These are phyloP conservation scores for Reticulascus tulasneorum DNA, from an alignment of 2,329 filamentous ascomycete species.

Conservation along the genomic window DNA sequence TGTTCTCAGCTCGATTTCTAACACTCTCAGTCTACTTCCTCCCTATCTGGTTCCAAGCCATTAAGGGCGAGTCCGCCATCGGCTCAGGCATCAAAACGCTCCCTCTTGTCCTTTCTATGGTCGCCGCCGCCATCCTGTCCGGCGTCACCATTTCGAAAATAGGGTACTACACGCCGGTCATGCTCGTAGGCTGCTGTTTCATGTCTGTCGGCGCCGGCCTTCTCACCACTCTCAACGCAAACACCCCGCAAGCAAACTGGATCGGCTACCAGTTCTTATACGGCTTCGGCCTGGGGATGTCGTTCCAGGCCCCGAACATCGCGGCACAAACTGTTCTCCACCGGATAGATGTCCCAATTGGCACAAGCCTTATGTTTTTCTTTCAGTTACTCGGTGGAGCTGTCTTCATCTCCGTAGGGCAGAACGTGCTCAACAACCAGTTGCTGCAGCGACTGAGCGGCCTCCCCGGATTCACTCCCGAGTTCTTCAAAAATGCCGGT, in stretches of 20 bases:
- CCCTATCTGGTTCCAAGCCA: conserved; percentile 48
- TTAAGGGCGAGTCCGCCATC: conserved; percentile 34
- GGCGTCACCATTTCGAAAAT: conserved; percentile 22
- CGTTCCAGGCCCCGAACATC: conserved; percentile 41
- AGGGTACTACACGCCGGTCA: conserved; percentile 39
- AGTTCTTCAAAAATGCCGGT: conserved; percentile 11
- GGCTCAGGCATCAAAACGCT: conserved; percentile 31
- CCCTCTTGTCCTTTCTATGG: conserved; percentile 29
- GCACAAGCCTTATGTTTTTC: conserved; percentile 40
- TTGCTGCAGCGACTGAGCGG: conserved; percentile 28
- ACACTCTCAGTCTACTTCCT: conserved; percentile 36
- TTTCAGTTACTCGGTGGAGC: conserved; percentile 41
- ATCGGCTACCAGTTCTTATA: conserved; percentile 40
- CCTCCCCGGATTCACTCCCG: conserved; percentile 22
- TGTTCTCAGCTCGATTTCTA: conserved; percentile 4
- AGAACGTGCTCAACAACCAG: conserved; percentile 40
- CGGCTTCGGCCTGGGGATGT: conserved; percentile 39
- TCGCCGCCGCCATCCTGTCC: conserved; percentile 18
- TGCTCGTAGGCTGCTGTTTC: conserved; percentile 29
- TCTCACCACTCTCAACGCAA: conserved; percentile 30
- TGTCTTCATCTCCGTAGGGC: conserved; percentile 40
- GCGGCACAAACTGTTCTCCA: conserved; percentile 42
- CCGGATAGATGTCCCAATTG: conserved; percentile 36
- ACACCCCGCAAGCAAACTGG: conserved; percentile 28
- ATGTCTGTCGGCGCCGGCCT: conserved; percentile 34